Percentiles rank a stretch among this genome's conserved stretches.
Evolutionary conservation across 2,329 filamentous ascomycete genomes (phyloP).

Genomic region (Sporothrix pallida): DNA sequence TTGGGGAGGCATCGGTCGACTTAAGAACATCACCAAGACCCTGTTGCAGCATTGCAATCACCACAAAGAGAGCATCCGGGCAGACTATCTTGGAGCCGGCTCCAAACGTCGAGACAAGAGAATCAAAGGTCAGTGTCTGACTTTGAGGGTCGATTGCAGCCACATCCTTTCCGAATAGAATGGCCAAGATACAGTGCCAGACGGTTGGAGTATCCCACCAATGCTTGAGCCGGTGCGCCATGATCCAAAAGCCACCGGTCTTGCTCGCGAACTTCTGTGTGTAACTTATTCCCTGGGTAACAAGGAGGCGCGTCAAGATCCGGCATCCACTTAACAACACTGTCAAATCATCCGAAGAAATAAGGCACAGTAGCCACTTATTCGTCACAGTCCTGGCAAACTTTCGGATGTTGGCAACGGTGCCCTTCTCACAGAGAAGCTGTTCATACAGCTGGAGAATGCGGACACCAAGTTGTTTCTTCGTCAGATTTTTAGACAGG

Average conservation of each 20-base stretch:
- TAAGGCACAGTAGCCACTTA: slow-evolving; percentile 92
- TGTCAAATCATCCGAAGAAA: slow-evolving; percentile 84
- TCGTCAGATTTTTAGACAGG: slow-evolving; percentile 56
- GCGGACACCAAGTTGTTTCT: slow-evolving; percentile 73
- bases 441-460: slow-evolving; percentile 79
- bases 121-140: slow-evolving; percentile 55
- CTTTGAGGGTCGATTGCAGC: slow-evolving; percentile 68
- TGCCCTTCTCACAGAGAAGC: slow-evolving; percentile 76
- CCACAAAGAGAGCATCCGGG: slow-evolving; percentile 78
- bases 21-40: slow-evolving; percentile 75
- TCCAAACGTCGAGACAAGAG: slow-evolving; percentile 74
- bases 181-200: slow-evolving; percentile 87
- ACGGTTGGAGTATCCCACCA: slow-evolving; percentile 88
- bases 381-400: slow-evolving; percentile 96
- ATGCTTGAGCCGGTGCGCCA: slow-evolving; percentile 78
- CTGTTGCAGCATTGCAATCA: slow-evolving; percentile 85
- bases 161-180: slow-evolving; percentile 85
- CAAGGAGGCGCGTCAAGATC: slow-evolving; percentile 81
- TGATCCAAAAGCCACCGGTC: slow-evolving; percentile 84
- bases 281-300: slow-evolving; percentile 81
- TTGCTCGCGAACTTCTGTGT: slow-evolving; percentile 83
- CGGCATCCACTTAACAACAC: slow-evolving; percentile 81
- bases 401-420: slow-evolving; percentile 73
- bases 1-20: slow-evolving; percentile 60
- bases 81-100: slow-evolving; percentile 68